Evolutionary conservation across 2,329 filamentous ascomycete genomes (phyloP).

Genomic region (Botrytis fabae): DNA sequence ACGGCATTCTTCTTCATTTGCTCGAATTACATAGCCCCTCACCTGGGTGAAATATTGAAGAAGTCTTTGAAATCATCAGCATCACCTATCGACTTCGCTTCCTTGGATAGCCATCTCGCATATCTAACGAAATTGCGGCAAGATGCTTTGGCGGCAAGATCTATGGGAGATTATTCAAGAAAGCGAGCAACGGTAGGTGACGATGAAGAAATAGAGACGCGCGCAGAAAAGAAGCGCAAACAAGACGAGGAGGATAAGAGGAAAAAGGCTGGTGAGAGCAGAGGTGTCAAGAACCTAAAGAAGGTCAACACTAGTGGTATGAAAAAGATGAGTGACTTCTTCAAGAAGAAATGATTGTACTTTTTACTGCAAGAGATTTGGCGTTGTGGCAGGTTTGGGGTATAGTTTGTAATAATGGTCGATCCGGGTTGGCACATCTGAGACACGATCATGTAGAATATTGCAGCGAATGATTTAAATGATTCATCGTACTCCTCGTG

Average conservation of each 20-base stretch:
- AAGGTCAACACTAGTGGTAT: slow-evolving; percentile 92
- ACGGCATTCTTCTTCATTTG: slow-evolving; percentile 51
- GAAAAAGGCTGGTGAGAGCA: slow-evolving; percentile 73
- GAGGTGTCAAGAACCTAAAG: slow-evolving; percentile 75
- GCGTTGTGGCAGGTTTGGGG: slow-evolving; percentile 22
- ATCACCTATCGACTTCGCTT: slow-evolving; percentile 61
- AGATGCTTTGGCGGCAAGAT: slow-evolving; percentile 69
- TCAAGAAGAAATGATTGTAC: slow-evolving; percentile 60
- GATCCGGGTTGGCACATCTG: slow-evolving; percentile 17
- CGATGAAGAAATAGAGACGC: slow-evolving; percentile 59
- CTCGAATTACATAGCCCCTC: slow-evolving; percentile 48
- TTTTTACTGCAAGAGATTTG: neutral
- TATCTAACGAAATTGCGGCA: slow-evolving; percentile 66
- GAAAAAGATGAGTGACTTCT: slow-evolving; percentile 97
- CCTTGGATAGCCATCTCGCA: slow-evolving; percentile 69
- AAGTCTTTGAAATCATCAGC: slow-evolving; percentile 42
- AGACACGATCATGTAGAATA: slow-evolving; percentile 26
- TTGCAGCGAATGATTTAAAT: slow-evolving; percentile 24
- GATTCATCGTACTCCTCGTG: slow-evolving; percentile 47
- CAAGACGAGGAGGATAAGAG: slow-evolving; percentile 87
- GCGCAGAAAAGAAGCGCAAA: slow-evolving; percentile 79
- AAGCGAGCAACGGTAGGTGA: slow-evolving; percentile 66
- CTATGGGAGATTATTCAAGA: slow-evolving; percentile 67
- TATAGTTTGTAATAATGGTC: slow-evolving; percentile 17
- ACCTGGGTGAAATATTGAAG: slow-evolving; percentile 44